Percentiles rank a stretch among this genome's conserved stretches.
Evolutionary conservation across 768 basidiomycete genomes (phyloP).

Genomic region (Podaxis sp.): DNA sequence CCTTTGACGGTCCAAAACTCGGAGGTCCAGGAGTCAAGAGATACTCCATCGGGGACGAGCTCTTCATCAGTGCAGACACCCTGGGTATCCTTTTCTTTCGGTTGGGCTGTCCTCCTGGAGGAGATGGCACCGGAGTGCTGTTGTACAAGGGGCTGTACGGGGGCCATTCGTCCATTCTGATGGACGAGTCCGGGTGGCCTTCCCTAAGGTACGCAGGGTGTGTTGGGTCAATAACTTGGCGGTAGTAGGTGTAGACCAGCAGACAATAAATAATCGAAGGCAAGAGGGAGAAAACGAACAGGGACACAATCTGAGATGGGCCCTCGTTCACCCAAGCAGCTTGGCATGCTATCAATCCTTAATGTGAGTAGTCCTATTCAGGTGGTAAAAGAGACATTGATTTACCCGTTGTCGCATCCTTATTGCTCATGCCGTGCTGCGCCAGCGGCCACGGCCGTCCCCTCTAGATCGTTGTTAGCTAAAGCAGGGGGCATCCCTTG

Average conservation of each 20-base stretch:
- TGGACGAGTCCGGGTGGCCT: slow-evolving; percentile 13
- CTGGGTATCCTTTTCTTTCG: slow-evolving; percentile 7
- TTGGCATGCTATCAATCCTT: slow-evolving; percentile 32
- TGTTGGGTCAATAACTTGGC: slow-evolving; percentile 35
- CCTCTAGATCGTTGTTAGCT: slow-evolving; percentile 23
- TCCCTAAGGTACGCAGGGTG: slow-evolving; percentile 35
- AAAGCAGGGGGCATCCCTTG: not conserved
- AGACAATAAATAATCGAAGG: slow-evolving; percentile 35
- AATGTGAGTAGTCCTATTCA: not conserved
- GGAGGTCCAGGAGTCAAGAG: slow-evolving; percentile 29
- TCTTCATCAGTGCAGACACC: slow-evolving; percentile 24
- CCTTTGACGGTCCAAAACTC: slow-evolving; percentile 18
- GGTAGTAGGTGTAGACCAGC: slow-evolving; percentile 39
- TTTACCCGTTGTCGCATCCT: not conserved
- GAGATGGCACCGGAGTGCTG: slow-evolving; percentile 10
- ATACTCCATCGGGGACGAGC: slow-evolving; percentile 29
- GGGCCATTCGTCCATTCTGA: slow-evolving; percentile 18
- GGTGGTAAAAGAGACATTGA: not conserved
- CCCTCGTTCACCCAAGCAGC: slow-evolving; percentile 38
- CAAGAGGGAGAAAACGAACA: slow-evolving; percentile 38
- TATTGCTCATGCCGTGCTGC: not conserved
- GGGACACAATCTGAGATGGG: slow-evolving; percentile 35
- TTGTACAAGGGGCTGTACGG: slow-evolving; percentile 14
- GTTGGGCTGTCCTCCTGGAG: slow-evolving; percentile 7
- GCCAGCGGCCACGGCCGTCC: slow-evolving; percentile 32